phyloP scores from a whole-genome alignment of 768 basidiomycete genomes.

The Hemileccinum impolitum region DNA sequence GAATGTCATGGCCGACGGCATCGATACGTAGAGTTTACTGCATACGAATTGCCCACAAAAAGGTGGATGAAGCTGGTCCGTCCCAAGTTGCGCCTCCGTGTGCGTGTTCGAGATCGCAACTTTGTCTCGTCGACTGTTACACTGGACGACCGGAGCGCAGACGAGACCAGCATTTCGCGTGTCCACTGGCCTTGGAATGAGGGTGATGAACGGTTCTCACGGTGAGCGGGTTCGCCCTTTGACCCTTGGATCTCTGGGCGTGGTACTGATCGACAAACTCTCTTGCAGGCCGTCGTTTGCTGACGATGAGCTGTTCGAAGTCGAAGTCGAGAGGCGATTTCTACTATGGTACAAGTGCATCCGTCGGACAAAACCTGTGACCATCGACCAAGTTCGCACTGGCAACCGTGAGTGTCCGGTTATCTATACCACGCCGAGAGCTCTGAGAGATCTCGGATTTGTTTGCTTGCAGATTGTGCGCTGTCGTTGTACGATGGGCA shows the following conservation, averaged over 20 bases:
- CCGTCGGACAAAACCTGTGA: conserved; percentile 20
- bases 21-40: conserved; percentile 17
- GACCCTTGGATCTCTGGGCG: no score
- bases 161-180: neutral
- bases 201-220: conserved; percentile 7
- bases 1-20: no score
- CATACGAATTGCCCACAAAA: conserved; percentile 20
- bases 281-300: conserved; percentile 12
- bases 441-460: neutral
- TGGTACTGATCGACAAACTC: neutral
- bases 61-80: conserved; percentile 17
- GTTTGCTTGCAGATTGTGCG: conserved; percentile 19
- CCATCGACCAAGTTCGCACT: conserved; percentile 24
- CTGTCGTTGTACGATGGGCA: conserved; percentile 18
- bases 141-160: conserved; percentile 2
- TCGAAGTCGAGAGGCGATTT: conserved; percentile 19
- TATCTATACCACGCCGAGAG: neutral
- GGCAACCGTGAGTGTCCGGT: conserved; percentile 12
- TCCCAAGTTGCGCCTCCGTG: conserved; percentile 24
- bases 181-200: conserved; percentile 17
- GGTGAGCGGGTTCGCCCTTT: conserved; percentile 9
- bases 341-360: conserved; percentile 23
- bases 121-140: conserved; percentile 18
- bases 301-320: conserved; percentile 18
- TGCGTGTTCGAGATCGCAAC: conserved; percentile 4